These are phyloP conservation scores for Limnomonas spitsbergensis DNA, from an alignment of 139 green algal genomes.

Conservation along the genomic window DNA sequence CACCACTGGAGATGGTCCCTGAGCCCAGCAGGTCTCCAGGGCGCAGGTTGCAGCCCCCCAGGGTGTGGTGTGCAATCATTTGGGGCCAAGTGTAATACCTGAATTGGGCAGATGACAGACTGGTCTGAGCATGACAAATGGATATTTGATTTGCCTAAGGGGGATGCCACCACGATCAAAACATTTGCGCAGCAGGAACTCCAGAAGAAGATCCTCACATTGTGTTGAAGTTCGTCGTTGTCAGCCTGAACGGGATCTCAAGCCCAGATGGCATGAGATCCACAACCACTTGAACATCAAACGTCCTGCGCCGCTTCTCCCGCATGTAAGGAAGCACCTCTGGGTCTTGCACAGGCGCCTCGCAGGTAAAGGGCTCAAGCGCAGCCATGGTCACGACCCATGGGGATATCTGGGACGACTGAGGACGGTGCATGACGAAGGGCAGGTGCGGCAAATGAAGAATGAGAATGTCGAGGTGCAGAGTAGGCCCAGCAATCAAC, in stretches of 20 bases:
- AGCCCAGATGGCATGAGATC: slow-evolving; percentile 42
- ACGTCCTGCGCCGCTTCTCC: slow-evolving; percentile 27
- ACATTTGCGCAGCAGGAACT: no score
- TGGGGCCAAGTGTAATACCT: slow-evolving; percentile 88
- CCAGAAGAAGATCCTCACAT: slow-evolving; percentile 45
- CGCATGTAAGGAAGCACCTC: slow-evolving; percentile 74
- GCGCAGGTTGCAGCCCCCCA: slow-evolving; percentile 79
- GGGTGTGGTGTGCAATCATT: slow-evolving; percentile 93
- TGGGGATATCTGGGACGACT: slow-evolving; percentile 75
- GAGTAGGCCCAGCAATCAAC: not conserved
- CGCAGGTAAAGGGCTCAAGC: slow-evolving; percentile 73
- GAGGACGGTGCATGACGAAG: not conserved
- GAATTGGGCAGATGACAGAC: no score
- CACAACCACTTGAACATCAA: slow-evolving; percentile 74
- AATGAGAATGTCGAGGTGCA: not conserved
- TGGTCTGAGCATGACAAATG: no score
- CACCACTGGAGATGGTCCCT: slow-evolving; percentile 78
- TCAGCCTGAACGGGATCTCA: slow-evolving; percentile 22
- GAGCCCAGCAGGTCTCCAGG: slow-evolving; percentile 82
- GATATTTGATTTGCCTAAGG: no score
- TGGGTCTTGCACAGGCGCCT: slow-evolving; percentile 58
- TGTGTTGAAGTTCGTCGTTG: slow-evolving; percentile 66
- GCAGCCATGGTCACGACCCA: slow-evolving; percentile 92
- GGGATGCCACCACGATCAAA: no score
- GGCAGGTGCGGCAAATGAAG: not conserved